Conservation (phyloP, 2,329 filamentous ascomycete species). For the Neofusicoccum laricinum region DNA sequence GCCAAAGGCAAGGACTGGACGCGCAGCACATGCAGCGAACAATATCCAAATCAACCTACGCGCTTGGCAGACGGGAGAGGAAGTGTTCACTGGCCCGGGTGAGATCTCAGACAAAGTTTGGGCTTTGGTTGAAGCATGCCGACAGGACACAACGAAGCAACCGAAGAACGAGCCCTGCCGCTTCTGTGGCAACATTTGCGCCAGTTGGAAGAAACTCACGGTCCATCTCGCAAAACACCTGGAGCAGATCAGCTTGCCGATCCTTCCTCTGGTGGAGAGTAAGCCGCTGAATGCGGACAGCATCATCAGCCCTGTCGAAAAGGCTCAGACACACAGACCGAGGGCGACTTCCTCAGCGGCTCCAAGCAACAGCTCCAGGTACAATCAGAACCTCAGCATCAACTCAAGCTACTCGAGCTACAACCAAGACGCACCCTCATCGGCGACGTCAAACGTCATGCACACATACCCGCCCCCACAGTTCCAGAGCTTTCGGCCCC, state of each 20-base stretch:
- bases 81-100: background rate
- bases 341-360: constrained; percentile 3
- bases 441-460: constrained; percentile 26
- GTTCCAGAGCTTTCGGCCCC: background rate
- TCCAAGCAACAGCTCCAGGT: constrained; percentile 18
- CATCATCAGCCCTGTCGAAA: constrained; percentile 37
- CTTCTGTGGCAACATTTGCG: constrained; percentile 79
- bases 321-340: constrained; percentile 15
- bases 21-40: constrained; percentile 33
- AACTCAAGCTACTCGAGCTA: constrained; percentile 2
- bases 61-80: background rate
- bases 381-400: constrained; percentile 20
- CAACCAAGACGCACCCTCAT: background rate
- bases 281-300: constrained; percentile 37
- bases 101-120: constrained; percentile 60
- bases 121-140: constrained; percentile 75
- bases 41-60: background rate
- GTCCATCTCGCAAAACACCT: constrained; percentile 94
- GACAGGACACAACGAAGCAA: constrained; percentile 61
- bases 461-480: constrained; percentile 40
- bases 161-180: constrained; percentile 78
- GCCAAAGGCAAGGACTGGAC: constrained; percentile 69
- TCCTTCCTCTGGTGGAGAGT: constrained; percentile 52
- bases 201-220: constrained; percentile 87
- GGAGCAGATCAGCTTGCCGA: constrained; percentile 84